phyloP scores from a whole-genome alignment of 129 eudicot species.

The Flaveria robusta region DNA sequence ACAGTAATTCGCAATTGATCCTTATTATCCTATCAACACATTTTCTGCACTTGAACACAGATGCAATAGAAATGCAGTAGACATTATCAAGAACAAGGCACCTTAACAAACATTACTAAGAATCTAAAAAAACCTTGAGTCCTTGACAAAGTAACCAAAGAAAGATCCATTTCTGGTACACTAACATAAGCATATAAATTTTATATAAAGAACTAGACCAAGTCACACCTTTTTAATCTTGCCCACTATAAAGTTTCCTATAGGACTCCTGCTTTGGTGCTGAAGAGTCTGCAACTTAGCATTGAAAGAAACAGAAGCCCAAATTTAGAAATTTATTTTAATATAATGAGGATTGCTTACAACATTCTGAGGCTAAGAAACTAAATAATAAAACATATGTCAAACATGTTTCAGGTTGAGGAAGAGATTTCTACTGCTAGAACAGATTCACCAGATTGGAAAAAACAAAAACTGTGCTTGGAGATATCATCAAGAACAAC shows the following conservation, averaged over 20 bases:
- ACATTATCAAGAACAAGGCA: not conserved
- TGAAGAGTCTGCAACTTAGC: not conserved
- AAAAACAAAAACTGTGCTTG: conserved; percentile 60
- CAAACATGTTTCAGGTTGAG: conserved; percentile 31
- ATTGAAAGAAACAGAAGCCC: not conserved
- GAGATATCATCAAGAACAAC: conserved; percentile 75
- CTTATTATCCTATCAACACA: not conserved
- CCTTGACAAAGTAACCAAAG: not conserved
- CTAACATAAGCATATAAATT: not conserved
- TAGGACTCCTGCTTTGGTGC: not conserved
- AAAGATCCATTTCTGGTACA: not conserved
- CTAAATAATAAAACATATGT: not conserved
- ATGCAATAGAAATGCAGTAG: not conserved
- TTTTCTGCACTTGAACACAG: not conserved
- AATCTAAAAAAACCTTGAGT: not conserved
- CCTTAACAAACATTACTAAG: not conserved
- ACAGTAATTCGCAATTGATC: too few species aligned
- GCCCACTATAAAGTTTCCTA: not conserved
- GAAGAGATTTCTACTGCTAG: conserved; percentile 37
- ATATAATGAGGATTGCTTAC: not conserved
- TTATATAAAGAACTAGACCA: not conserved
- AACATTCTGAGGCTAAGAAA: not conserved
- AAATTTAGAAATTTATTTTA: not conserved
- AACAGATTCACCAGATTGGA: conserved; percentile 52
- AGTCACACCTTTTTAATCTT: not conserved